These are phyloP conservation scores for Penium margaritaceum DNA, from an alignment of 139 green algal species.

Conservation along the genomic window DNA sequence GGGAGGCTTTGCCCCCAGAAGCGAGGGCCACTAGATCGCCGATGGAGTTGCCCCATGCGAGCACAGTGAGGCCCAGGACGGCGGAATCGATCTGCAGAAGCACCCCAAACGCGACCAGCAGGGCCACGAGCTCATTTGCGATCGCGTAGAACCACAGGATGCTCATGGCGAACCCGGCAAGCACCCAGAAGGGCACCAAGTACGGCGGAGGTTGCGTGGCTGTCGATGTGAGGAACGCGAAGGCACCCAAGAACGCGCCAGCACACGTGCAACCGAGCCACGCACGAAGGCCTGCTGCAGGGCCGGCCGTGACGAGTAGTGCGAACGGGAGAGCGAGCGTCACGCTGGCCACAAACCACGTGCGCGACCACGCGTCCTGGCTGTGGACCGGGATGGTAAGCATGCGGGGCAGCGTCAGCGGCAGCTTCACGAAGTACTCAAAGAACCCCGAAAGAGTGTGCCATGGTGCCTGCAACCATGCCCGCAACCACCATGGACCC, in stretches of 20 bases:
- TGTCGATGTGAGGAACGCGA: too few relatives aligned
- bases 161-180: conserved; percentile 42
- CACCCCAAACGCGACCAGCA: conserved; percentile 39
- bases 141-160: conserved; percentile 51
- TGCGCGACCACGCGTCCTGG: conserved; percentile 20
- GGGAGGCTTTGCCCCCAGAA: conserved; percentile 1
- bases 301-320: too few relatives aligned
- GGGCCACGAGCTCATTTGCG: conserved; percentile 48
- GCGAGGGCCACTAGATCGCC: conserved; percentile 53
- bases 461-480: too few relatives aligned
- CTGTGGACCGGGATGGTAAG: conserved; percentile 39
- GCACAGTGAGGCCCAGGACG: conserved; percentile 52
- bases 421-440: conserved; percentile 18
- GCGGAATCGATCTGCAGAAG: conserved; percentile 41
- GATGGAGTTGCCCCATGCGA: conserved; percentile 59
- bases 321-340: too few relatives aligned
- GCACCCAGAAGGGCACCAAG: conserved; percentile 27
- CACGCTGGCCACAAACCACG: too few relatives aligned
- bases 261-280: too few relatives aligned
- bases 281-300: too few relatives aligned
- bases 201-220: background rate
- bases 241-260: too few relatives aligned
- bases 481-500: too few relatives aligned
- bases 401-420: conserved; percentile 35
- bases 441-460: background rate